Base-by-base conservation (phyloP, 768 basidiomycete species). In the Podaxis sp. region DNA sequence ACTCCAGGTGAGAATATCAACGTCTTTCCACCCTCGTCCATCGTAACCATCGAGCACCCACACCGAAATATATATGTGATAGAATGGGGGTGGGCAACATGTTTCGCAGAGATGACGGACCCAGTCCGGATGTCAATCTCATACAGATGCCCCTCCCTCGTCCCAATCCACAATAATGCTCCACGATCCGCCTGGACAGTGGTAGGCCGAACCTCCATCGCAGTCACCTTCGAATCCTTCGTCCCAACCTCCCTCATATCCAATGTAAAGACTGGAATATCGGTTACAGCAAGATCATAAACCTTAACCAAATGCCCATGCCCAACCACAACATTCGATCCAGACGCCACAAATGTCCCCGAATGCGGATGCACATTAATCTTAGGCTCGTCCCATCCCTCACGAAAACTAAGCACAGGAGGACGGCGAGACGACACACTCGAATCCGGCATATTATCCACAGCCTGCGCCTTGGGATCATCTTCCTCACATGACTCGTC, bases 21-120 rank as follows among this genome's bases (percentile, higher is more conserved):
- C 2, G 83, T 77, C 72, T 98, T 98, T 9, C 96, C 95, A 1
- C 73, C 77, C 47, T 96, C 95, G 70, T 98, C 95, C 10, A 95
- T 71, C 0, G 89, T 86, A 61, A 96, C 72, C 87, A 98, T 91
- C 27, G 77, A 77, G 2, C 79, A 72, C 2, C 81, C 84, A 63
- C 88, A 73, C n/a, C 91, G 81, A 71, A 91, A 88, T 32, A 98
- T 89, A 64, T 86, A 77, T 1, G 82, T 81, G 57, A 98, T 79
- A 0, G 88, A 73, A 58, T 86, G 79, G 0, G 84, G 67, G 67
- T 97, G 95, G 0, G 82, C 83, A 11, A 78, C 76, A 37, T 79
- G 76, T 62, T 87, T 90, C 35, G 79, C 75, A 13, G 83, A 85
- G 1, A 78, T 77, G 18, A 93, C 71, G 4, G 66, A 64, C 0